These are phyloP conservation scores for Apiospora marii DNA, from an alignment of 2,329 filamentous ascomycete genomes.

Conservation along the genomic window DNA sequence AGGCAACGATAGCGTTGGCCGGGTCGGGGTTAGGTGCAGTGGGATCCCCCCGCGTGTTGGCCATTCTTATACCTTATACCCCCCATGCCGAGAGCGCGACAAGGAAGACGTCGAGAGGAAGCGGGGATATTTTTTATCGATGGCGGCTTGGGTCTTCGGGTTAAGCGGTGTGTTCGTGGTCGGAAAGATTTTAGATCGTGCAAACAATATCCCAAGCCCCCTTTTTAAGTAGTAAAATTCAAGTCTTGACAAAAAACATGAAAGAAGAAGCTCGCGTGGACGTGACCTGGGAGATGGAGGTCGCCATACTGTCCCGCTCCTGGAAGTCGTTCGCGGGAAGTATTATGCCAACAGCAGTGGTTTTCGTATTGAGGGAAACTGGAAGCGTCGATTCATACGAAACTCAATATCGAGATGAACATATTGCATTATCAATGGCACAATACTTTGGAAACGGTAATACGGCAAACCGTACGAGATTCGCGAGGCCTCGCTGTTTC, in stretches of 20 bases:
- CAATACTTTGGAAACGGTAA: background rate
- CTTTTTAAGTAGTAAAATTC: constrained; percentile 19
- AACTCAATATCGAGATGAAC: background rate
- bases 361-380: background rate
- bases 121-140: background rate
- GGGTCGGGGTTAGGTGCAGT: background rate
- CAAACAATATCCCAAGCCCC: constrained; percentile 30
- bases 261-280: too few species aligned
- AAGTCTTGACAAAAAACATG: background rate
- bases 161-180: constrained; percentile 20
- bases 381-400: background rate
- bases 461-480: background rate
- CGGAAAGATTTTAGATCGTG: constrained; percentile 36
- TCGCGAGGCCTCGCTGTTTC: background rate
- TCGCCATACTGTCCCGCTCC: background rate
- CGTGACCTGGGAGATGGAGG: too few species aligned
- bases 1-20: background rate
- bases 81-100: constrained; percentile 11
- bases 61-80: constrained; percentile 22
- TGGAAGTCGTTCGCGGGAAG: too few species aligned
- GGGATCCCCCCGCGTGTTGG: background rate
- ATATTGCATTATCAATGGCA: background rate
- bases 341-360: too few species aligned
- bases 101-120: constrained; percentile 12
- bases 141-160: constrained; percentile 9